Evolutionary conservation across 2,329 filamentous ascomycete species (phyloP), one percentile per base, ranked within the genome.

Genomic region (Aureobasidium sp.): DNA sequence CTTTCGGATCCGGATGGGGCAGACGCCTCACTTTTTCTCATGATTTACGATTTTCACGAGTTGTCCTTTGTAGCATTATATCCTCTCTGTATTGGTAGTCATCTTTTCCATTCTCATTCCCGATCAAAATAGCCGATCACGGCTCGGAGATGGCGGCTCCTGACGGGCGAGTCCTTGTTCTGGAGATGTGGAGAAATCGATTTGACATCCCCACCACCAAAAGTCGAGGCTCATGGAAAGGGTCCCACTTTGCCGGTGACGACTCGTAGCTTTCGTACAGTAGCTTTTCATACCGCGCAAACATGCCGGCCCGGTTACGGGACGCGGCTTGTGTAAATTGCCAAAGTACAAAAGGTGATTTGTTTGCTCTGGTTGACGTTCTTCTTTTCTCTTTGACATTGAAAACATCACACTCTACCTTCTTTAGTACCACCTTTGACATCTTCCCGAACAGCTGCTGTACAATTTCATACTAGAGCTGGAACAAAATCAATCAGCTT

Each of bases 181-280:
- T 47, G 42, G 42, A 47, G 42, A 49, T 49, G 45, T 49, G 45
- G 45, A 49, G 45, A 39, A 49, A 37, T 49, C 32, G 45, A 49
- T 49, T 49, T n/a, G n/a, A n/a, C 19, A 34, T 49, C 32, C 45
- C 45, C 45, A 49, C 45, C 32, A 48, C 24, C 10, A 5, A 8
- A 19, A n/a, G n/a, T n/a, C n/a, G n/a, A n/a, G n/a, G n/a, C n/a
- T n/a, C n/a, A n/a, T n/a, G n/a, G n/a, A n/a, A 16, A 38, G 35
- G 35, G 47, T 50, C 47, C 47, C 47, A 50, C 47, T 50, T 50
- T 50, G 35, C 47, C 47, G 32, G 25, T 39, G 42, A 47, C 42
- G 30, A 25, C 34, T n/a, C 24, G 12, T 2, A 4, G 29, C 8
- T 29, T 10, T 22, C 24, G 30, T 34, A 16, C 12, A 4, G 19